Base-by-base conservation (phyloP, 352 stramenopile species). In the Phytophthora hibernalis region DNA sequence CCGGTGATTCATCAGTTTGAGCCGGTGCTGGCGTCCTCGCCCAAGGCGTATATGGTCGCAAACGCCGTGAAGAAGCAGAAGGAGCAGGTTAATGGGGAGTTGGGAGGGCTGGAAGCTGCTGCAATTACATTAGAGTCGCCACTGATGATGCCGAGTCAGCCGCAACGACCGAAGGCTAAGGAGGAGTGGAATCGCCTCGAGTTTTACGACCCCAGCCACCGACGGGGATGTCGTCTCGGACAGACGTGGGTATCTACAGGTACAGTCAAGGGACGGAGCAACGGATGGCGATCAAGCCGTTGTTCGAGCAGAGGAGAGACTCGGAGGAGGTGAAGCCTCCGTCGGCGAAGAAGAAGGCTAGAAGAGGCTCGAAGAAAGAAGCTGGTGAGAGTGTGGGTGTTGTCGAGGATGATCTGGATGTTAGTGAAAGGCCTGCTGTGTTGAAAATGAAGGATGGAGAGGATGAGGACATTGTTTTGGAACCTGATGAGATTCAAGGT, bases 1-100 rank as follows among this genome's bases (percentile, higher is more conserved):
- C 81, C 84, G 2, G 73, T 74, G 59, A 74, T 93, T 47, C 76
- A 90, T 30, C 77, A 87, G 54, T 91, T 89, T 37, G 77, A 89
- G 54, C 80, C 86, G 1, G 81, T 94, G 48, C 58, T 86, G 43
- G 49, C 60, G 45, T 71, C 68, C 33, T 77, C 79, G 4, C 68
- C 73, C 11, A 72, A 69, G 40, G 67, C 62, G 13, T 77, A 81
- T 48, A 70, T 77, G 65, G 49, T 74, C 20, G 52, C 52, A 1
- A 35, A 56, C 13, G 69, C 21, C 35, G 18, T 43, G 3, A 65
- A 59, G 28, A 66, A 60, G 42, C 30, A 7, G 13, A 55, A 47
- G 4, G 28, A 44, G 20, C 18, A 28, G 7, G 10, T 2, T 48
- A 28, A 3, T 13, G 42, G 18, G 12, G 12, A 2, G 7, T 16